A percentile compares a stretch with the other conserved stretches of the same genome.
phyloP scores from a whole-genome alignment of 2,329 filamentous ascomycete species.

The Trichoderma sp. region DNA sequence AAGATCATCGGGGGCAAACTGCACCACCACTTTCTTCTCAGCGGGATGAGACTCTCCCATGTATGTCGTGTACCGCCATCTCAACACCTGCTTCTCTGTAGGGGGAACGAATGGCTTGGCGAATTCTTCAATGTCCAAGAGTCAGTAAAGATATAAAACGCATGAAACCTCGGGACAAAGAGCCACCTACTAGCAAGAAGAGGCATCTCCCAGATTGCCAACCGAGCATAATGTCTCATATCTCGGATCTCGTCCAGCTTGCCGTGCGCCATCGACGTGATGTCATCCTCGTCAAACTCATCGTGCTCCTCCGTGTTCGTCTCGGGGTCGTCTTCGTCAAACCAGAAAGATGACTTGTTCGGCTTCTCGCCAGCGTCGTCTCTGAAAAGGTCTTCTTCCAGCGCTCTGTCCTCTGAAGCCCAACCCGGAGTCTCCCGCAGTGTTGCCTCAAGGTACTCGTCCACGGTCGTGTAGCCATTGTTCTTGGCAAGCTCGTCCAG shows the following conservation, averaged over 20 bases:
- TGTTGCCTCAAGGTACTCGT: conserved; percentile 31
- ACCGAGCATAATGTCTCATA: conserved; percentile 79
- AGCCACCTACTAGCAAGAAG: conserved; percentile 68
- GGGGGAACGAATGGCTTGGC: conserved; percentile 78
- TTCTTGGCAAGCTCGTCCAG: conserved; percentile 37
- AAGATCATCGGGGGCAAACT: conserved; percentile 76
- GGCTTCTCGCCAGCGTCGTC: conserved; percentile 33
- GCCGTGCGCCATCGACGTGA: conserved; percentile 76
- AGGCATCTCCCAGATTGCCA: conserved; percentile 95
- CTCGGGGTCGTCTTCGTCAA: conserved; percentile 48
- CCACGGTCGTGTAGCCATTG: conserved; percentile 34
- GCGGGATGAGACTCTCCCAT: conserved; percentile 92
- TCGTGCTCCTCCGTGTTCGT: conserved; percentile 52
- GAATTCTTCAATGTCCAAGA: conserved; percentile 56
- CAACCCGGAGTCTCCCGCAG: conserved; percentile 31
- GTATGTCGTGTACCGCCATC: conserved; percentile 96
- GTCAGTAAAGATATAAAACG: not conserved
- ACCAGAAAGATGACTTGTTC: conserved; percentile 46
- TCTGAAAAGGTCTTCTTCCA: conserved; percentile 32
- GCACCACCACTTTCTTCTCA: conserved; percentile 88
- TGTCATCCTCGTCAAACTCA: conserved; percentile 75
- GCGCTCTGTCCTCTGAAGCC: conserved; percentile 31
- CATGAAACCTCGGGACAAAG: not conserved
- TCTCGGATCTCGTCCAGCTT: conserved; percentile 88
- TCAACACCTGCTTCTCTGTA: conserved; percentile 64